These are phyloP conservation scores for Ganoderma meredithae DNA, from an alignment of 1,284 basidiomycete genomes.

Conservation along the genomic window DNA sequence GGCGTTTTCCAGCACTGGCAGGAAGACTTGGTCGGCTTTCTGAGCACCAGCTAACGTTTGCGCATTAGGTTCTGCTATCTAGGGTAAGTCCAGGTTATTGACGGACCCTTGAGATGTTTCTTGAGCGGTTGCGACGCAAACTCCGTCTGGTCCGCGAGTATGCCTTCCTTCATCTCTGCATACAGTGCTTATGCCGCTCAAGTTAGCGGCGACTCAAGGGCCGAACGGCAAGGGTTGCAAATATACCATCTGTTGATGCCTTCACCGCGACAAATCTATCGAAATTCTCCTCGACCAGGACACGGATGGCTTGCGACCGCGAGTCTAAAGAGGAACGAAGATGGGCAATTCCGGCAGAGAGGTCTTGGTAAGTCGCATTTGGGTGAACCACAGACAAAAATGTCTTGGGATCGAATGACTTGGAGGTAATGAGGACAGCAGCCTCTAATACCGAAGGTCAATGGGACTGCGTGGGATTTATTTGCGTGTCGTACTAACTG, in stretches of 20 bases:
- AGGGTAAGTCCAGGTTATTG: neutral
- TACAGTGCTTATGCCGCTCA: constrained; percentile 70
- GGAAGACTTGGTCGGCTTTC: constrained; percentile 95
- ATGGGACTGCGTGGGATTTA: constrained; percentile 6
- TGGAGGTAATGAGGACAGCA: constrained; percentile 85
- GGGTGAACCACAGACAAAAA: constrained; percentile 95
- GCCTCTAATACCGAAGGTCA: constrained; percentile 60
- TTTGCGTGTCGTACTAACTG: constrained; percentile 53
- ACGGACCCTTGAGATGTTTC: constrained; percentile 84
- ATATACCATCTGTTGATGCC: constrained; percentile 90
- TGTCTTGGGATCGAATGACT: constrained; percentile 94
- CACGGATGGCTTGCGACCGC: constrained; percentile 90
- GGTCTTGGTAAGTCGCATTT: constrained; percentile 94
- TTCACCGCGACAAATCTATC: constrained; percentile 98
- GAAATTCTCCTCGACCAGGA: constrained; percentile 98
- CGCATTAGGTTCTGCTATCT: neutral
- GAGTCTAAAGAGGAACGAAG: constrained; percentile 84
- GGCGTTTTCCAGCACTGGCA: constrained; percentile 95
- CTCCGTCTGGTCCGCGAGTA: constrained; percentile 81
- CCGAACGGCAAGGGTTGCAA: constrained; percentile 1
- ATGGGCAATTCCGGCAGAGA: constrained; percentile 77
- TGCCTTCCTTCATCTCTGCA: constrained; percentile 91
- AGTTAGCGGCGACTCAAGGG: neutral
- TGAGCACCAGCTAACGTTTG: constrained; percentile 72
- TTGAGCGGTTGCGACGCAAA: constrained; percentile 86